Conservation (phyloP, 345 rosid genomes). For the Salix koriyanagi region DNA sequence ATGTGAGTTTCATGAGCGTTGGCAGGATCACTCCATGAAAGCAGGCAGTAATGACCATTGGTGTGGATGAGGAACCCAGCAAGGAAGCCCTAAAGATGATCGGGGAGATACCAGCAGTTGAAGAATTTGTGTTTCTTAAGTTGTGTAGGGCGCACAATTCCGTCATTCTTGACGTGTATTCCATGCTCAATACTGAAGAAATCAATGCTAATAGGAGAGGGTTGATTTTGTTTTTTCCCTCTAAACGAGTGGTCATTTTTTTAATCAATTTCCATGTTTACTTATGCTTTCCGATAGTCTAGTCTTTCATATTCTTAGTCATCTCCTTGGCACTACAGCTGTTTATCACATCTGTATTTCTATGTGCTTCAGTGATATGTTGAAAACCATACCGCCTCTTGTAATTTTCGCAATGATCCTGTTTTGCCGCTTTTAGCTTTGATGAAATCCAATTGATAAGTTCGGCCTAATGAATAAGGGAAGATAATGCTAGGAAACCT, state of each 20-base stretch:
- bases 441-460: neutral
- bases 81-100: constrained; percentile 11
- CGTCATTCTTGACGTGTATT: neutral
- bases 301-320: neutral
- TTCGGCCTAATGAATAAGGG: neutral
- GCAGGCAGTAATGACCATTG: constrained; percentile 24
- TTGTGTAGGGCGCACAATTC: constrained; percentile 6
- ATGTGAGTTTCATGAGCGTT: constrained; percentile 28
- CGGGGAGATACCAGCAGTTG: constrained; percentile 11
- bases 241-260: neutral
- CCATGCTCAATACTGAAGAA: neutral
- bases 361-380: neutral
- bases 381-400: neutral
- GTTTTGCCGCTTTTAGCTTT: neutral
- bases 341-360: neutral
- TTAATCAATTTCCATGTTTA: neutral
- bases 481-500: neutral
- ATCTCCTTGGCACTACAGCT: neutral
- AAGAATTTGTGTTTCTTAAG: constrained; percentile 25
- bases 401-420: neutral
- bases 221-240: neutral
- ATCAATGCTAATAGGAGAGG: neutral
- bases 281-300: neutral
- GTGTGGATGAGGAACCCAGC: constrained; percentile 27
- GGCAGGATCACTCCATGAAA: constrained; percentile 21